Percentiles rank a stretch among this genome's conserved stretches.
Evolutionary conservation across 1,284 basidiomycete genomes (phyloP).

Genomic region (Tylopilus sp.): DNA sequence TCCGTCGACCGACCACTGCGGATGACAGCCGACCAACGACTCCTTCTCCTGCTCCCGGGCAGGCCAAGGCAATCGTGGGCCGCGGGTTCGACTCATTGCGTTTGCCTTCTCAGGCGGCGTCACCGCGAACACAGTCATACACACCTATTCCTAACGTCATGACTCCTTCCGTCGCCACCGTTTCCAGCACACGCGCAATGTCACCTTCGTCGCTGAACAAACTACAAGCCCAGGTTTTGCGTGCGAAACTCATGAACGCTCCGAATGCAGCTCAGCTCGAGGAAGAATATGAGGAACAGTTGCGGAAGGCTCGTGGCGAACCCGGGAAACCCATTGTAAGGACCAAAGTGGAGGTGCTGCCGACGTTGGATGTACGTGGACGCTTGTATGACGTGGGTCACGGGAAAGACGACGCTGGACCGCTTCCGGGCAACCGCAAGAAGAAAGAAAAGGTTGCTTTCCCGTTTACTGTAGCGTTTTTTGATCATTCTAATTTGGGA

Average conservation of each 20-base stretch:
- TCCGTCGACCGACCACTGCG: conserved; percentile 60
- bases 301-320: conserved; percentile 49
- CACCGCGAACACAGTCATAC: conserved; percentile 51
- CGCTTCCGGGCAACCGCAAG: conserved; percentile 64
- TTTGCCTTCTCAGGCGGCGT: conserved; percentile 48
- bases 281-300: conserved; percentile 74
- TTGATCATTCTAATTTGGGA: not conserved
- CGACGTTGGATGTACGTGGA: conserved; percentile 85
- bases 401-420: conserved; percentile 49
- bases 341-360: conserved; percentile 76
- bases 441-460: conserved; percentile 72
- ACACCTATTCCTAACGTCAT: conserved; percentile 89
- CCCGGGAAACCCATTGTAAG: conserved; percentile 45
- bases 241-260: conserved; percentile 81
- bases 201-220: conserved; percentile 84
- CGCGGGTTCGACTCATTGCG: conserved; percentile 54
- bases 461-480: not conserved
- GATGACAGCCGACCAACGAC: conserved; percentile 56
- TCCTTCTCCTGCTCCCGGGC: conserved; percentile 46
- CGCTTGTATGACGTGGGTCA: conserved; percentile 89
- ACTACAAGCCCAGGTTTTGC: conserved; percentile 88
- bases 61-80: conserved; percentile 39
- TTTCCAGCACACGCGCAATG: conserved; percentile 44
- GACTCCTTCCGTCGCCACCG: conserved; percentile 58
- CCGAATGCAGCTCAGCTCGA: conserved; percentile 75